Conservation (phyloP, 371 early-diverging fungal genomes). For the Mortierella polycephala region DNA sequence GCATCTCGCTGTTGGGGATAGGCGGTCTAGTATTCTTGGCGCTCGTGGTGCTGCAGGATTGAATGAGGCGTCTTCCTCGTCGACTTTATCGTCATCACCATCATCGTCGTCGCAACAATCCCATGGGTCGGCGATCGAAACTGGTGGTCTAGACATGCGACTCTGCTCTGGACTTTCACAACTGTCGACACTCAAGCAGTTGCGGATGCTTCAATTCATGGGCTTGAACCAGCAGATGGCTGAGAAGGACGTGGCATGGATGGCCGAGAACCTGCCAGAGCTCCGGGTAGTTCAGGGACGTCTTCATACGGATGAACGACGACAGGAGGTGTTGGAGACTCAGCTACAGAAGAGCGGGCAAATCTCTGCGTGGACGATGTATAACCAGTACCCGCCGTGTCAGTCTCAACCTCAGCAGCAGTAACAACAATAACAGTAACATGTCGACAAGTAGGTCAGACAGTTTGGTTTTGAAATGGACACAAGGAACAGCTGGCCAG, state of each 20-base stretch:
- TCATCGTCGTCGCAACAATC: neutral
- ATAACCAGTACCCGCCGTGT: constrained; percentile 1
- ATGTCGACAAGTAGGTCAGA: neutral
- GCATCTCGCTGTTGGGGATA: constrained; percentile 28
- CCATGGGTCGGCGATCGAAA: neutral
- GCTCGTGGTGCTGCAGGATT: neutral
- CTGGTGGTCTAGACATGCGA: constrained; percentile 21
- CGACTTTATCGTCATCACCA: neutral
- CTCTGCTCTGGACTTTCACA: constrained; percentile 21
- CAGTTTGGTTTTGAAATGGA: too few relatives aligned
- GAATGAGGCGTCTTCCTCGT: neutral
- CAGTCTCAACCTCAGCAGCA: neutral
- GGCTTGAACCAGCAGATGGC: constrained; percentile 18
- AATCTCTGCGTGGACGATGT: constrained; percentile 25
- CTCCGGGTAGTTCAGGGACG: constrained; percentile 19
- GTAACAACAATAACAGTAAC: neutral
- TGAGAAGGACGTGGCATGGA: constrained; percentile 28
- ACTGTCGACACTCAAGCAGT: constrained; percentile 9
- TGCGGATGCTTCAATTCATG: constrained; percentile 26
- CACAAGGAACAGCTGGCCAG: too few relatives aligned
- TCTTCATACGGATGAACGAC: constrained; percentile 21
- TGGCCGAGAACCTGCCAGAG: constrained; percentile 29
- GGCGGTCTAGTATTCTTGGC: neutral
- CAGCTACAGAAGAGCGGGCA: neutral
- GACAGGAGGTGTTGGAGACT: neutral